Evolutionary conservation across 257 asterid genomes (phyloP), one percentile per base, ranked within the genome.

Genomic region (Rehmannia glutinosa): DNA sequence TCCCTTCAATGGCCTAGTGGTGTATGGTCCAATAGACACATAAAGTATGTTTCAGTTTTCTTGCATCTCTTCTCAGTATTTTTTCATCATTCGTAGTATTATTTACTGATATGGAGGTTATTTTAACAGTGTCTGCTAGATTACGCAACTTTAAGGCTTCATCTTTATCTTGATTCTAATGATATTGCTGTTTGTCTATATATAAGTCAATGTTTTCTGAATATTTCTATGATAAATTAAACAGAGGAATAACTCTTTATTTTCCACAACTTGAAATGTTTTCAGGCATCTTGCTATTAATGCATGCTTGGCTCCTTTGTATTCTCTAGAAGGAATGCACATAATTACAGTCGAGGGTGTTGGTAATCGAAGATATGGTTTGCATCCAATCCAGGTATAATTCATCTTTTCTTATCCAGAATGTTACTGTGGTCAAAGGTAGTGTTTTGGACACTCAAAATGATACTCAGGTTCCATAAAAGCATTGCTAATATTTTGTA

Each of bases 251-350:
- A 28, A 36, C 35, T 46, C 32, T 58, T 54, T 30, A 59, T 63
- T 25, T 49, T 43, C 36, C 43, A 27, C 70, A 8, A 49, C 52
- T 62, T 42, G 20, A 28, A 41, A 53, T 56, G 10, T 16, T 70
- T 75, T 33, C 79, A 93, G 99, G 94, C 97, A 93, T 80, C 80
- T 62, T 17, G 89, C 99, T 16, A 47, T 93, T 41, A 93, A 93
- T 61, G 99, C 97, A 20, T 93, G 99, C 82, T 83, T 93, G 91
- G 95, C 99, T 80, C 99, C 99, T 67, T 75, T 93, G 19, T 88
- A 90, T 84, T 88, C 99, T 8, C 87, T 93, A 23, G 99, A 93
- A 86, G 97, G 97, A 82, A 90, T 88, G 96, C 99, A 93, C 62
- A 90, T 90, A 58, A 85, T 93, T 72, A 93, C 99, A 13, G 96